Conservation (phyloP, 768 basidiomycete species). For the Macrolepiota albuminosa region DNA sequence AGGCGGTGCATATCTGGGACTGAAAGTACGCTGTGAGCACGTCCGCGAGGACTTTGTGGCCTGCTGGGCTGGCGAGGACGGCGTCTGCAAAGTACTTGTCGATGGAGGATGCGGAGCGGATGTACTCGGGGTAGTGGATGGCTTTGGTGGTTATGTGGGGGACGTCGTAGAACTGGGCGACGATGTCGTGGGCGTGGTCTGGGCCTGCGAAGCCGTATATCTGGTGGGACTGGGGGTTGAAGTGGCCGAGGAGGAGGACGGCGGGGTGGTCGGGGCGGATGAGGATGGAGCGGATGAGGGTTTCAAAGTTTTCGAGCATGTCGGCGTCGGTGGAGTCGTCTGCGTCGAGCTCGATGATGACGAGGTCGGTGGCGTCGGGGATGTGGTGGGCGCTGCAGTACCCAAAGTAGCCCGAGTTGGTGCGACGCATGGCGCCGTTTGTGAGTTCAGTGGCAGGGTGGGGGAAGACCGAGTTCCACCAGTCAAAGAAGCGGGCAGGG, state of each 20-base stretch:
- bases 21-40: conserved; percentile 90
- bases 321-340: conserved; percentile 75
- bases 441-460: conserved; percentile 97
- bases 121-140: conserved; percentile 76
- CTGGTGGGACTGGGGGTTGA: conserved; percentile 79
- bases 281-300: conserved; percentile 88
- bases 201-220: conserved; percentile 83
- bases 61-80: conserved; percentile 71
- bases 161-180: conserved; percentile 96
- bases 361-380: conserved; percentile 89
- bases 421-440: conserved; percentile 91
- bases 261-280: conserved; percentile 89
- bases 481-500: conserved; percentile 91
- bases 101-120: conserved; percentile 61
- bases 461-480: conserved; percentile 98
- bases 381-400: conserved; percentile 93
- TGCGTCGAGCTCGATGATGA: conserved; percentile 92
- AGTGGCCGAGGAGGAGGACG: conserved; percentile 92
- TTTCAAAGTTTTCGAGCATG: conserved; percentile 82
- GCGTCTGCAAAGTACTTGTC: conserved; percentile 77
- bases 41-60: conserved; percentile 88
- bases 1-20: conserved; percentile 81
- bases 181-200: conserved; percentile 83
- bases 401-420: conserved; percentile 91
- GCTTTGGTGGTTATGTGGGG: conserved; percentile 89